Conservation (phyloP, 2,329 filamentous ascomycete species). For the Lasiodiplodia gonubiensis region DNA sequence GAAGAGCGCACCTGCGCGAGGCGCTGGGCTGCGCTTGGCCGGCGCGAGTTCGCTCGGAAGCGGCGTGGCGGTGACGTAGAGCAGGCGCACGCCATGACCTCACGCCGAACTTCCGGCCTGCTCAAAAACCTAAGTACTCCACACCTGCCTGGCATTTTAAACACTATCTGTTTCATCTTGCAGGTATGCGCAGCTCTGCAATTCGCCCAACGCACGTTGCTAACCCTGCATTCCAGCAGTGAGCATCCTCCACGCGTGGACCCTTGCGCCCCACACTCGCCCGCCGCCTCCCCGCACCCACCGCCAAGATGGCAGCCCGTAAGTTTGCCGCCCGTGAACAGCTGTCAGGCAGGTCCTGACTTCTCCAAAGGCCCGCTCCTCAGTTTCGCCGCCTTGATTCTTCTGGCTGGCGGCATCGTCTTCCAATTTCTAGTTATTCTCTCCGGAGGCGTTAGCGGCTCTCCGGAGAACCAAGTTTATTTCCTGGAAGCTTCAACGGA, state of each 20-base stretch:
- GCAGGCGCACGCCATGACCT: neutral
- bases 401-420: slow-evolving; percentile 66
- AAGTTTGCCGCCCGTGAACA: slow-evolving; percentile 28
- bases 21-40: neutral
- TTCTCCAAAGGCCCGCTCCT: slow-evolving; percentile 57
- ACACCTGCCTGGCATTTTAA: neutral
- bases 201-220: slow-evolving; percentile 16
- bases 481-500: slow-evolving; percentile 82
- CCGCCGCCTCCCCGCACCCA: neutral
- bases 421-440: slow-evolving; percentile 71
- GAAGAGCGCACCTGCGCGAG: slow-evolving; percentile 2
- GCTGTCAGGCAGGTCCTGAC: neutral
- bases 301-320: slow-evolving; percentile 34
- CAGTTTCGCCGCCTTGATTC: slow-evolving; percentile 63
- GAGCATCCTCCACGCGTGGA: slow-evolving; percentile 2
- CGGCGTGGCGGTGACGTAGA: slow-evolving; percentile 4
- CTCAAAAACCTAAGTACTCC: slow-evolving; percentile 9
- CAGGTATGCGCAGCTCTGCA: slow-evolving; percentile 15
- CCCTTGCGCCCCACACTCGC: slow-evolving; percentile 15
- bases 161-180: slow-evolving; percentile 26
- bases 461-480: slow-evolving; percentile 75
- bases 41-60: slow-evolving; percentile 5
- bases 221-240: neutral
- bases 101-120: neutral
- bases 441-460: slow-evolving; percentile 61